Evolutionary conservation across 768 basidiomycete species (phyloP).

Genomic region (Trametes cubensis): DNA sequence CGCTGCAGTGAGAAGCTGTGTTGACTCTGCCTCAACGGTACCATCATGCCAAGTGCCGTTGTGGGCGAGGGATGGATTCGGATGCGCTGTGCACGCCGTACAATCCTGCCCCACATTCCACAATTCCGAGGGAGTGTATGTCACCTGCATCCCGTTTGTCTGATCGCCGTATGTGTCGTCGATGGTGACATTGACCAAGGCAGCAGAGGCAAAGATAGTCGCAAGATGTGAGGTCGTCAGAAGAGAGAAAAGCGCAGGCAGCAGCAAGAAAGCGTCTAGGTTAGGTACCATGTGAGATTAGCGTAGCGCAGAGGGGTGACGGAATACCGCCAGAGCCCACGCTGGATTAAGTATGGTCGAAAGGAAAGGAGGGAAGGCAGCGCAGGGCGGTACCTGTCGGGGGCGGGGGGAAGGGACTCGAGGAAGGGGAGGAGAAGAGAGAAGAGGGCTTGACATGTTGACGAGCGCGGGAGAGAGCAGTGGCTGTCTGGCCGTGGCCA

Average conservation of each 20-base stretch:
- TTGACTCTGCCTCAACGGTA: slow-evolving; percentile 11
- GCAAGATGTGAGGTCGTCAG: slow-evolving; percentile 2
- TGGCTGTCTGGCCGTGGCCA: neutral
- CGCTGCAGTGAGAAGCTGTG: slow-evolving; percentile 33
- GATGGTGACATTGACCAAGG: slow-evolving; percentile 43
- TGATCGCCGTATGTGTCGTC: slow-evolving; percentile 44
- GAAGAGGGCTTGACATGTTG: slow-evolving; percentile 11
- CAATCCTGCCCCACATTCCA: slow-evolving; percentile 40
- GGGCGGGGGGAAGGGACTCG: slow-evolving; percentile 1
- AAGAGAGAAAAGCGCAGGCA: neutral
- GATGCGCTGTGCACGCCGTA: slow-evolving; percentile 31
- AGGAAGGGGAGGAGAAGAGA: neutral
- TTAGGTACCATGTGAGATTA: slow-evolving; percentile 13
- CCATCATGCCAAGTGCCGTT: slow-evolving; percentile 42
- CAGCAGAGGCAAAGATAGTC: slow-evolving; percentile 14
- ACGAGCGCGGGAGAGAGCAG: slow-evolving; percentile 9
- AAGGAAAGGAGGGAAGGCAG: slow-evolving; percentile 18
- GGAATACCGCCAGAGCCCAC: neutral
- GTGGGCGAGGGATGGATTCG: slow-evolving; percentile 25
- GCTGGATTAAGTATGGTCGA: slow-evolving; percentile 12
- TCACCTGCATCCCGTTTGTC: slow-evolving; percentile 34
- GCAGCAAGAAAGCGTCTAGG: slow-evolving; percentile 7
- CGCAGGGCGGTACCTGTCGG: slow-evolving; percentile 18
- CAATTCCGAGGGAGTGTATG: slow-evolving; percentile 37
- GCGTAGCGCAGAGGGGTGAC: slow-evolving; percentile 1